Percentiles rank a stretch among this genome's conserved stretches.
Evolutionary conservation across 2,329 filamentous ascomycete genomes (phyloP).

Genomic region (Xylariaceae sp.): DNA sequence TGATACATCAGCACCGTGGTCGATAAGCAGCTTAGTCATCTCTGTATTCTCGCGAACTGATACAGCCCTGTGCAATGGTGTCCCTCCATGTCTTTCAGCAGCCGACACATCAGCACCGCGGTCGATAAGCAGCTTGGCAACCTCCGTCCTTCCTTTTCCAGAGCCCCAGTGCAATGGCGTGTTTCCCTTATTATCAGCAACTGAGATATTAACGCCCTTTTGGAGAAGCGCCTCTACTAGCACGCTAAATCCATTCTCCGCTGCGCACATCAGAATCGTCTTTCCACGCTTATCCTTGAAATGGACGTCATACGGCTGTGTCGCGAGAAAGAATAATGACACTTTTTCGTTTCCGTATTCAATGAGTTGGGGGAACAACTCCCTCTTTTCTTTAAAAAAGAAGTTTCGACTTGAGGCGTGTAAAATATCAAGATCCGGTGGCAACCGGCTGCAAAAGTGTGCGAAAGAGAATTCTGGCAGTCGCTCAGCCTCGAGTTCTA

Average conservation of each 20-base stretch:
- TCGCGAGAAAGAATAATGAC: neutral
- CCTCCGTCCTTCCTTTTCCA: neutral
- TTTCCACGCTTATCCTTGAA: neutral
- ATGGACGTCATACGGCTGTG: neutral
- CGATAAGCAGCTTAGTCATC: slow-evolving; percentile 15
- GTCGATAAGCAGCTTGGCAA: neutral
- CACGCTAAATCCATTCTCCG: neutral
- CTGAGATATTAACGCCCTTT: slow-evolving; percentile 22
- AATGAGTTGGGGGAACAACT: neutral
- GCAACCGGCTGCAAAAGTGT: neutral
- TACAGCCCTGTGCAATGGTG: neutral
- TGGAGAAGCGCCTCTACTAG: neutral
- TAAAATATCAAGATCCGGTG: neutral
- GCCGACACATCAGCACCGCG: neutral
- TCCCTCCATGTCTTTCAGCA: too few species aligned
- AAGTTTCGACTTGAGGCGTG: neutral
- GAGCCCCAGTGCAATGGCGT: too few species aligned
- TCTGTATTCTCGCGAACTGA: neutral
- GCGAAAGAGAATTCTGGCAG: neutral
- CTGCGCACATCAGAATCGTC: neutral
- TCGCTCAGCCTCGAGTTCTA: slow-evolving; percentile 13
- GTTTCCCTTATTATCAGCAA: too few species aligned
- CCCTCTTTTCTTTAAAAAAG: neutral
- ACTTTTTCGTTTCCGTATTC: neutral
- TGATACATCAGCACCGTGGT: slow-evolving; percentile 28